These are phyloP conservation scores for Tuber calosporum DNA, from an alignment of 495 filamentous ascomycete genomes.

Conservation along the genomic window DNA sequence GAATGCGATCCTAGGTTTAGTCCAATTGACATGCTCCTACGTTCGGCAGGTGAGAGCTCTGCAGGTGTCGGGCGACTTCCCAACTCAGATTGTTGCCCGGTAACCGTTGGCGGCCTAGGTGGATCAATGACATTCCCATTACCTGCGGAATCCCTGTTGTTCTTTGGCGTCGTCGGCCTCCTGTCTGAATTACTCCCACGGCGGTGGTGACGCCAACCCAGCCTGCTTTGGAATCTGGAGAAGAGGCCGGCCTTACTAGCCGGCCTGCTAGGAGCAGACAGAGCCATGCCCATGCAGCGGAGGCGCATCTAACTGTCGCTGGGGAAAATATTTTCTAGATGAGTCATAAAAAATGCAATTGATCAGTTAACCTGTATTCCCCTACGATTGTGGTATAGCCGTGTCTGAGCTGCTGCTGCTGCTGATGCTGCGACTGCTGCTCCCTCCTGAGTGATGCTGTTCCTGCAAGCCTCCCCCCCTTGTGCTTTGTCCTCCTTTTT, in stretches of 20 bases:
- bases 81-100: slow-evolving; percentile 70
- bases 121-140: slow-evolving; percentile 64
- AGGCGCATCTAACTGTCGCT: slow-evolving; percentile 40
- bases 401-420: neutral
- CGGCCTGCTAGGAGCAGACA: slow-evolving; percentile 28
- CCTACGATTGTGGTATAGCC: neutral
- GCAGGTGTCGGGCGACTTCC: slow-evolving; percentile 63
- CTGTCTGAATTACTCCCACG: slow-evolving; percentile 10
- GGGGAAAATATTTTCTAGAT: slow-evolving; percentile 34
- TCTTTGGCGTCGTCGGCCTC: neutral
- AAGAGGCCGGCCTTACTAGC: slow-evolving; percentile 26
- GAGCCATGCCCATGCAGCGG: slow-evolving; percentile 38
- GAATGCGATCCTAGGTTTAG: slow-evolving; percentile 9
- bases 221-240: slow-evolving; percentile 27
- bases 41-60: slow-evolving; percentile 52
- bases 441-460: neutral
- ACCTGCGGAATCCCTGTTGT: neutral
- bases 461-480: neutral
- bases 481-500: slow-evolving; percentile 3
- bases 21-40: slow-evolving; percentile 67
- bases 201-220: slow-evolving; percentile 17
- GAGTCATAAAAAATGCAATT: slow-evolving; percentile 35
- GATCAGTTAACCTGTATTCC: slow-evolving; percentile 13
- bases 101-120: slow-evolving; percentile 67
- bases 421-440: neutral